These are phyloP conservation scores for Hypomyces perniciosus DNA, from an alignment of 2,329 filamentous ascomycete species.

Conservation along the genomic window DNA sequence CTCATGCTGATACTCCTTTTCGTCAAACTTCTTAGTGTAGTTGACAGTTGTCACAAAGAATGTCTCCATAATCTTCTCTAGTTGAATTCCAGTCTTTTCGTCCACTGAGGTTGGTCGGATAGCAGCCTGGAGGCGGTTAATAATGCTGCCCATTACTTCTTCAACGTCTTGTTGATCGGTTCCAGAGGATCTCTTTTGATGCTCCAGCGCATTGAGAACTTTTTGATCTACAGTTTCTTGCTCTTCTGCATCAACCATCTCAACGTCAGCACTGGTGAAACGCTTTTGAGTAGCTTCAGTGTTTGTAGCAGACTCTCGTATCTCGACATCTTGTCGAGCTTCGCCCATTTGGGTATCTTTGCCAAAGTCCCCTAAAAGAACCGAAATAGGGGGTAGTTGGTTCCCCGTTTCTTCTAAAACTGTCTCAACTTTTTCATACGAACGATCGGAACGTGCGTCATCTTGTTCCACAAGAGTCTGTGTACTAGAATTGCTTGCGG, in stretches of 20 bases:
- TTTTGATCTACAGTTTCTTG: conserved; percentile 38
- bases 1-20: conserved; percentile 35
- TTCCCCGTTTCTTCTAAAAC: conserved; percentile 12
- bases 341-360: conserved; percentile 20
- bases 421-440: conserved; percentile 29
- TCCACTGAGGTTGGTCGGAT: conserved; percentile 65
- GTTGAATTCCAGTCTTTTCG: conserved; percentile 63
- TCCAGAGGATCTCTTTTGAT: conserved; percentile 41
- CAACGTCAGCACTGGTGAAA: conserved; percentile 17
- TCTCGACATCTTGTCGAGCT: conserved; percentile 1
- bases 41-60: conserved; percentile 59
- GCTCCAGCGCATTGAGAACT: conserved; percentile 40
- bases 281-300: background rate
- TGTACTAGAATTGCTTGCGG: conserved; percentile 44
- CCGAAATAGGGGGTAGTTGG: conserved; percentile 14
- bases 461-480: conserved; percentile 44
- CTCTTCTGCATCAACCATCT: conserved; percentile 28
- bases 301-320: background rate
- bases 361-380: conserved; percentile 1
- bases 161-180: conserved; percentile 88
- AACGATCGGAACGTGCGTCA: conserved; percentile 31
- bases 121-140: conserved; percentile 85
- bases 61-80: conserved; percentile 70
- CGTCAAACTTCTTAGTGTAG: conserved; percentile 49
- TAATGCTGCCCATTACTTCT: conserved; percentile 88